phyloP scores from a whole-genome alignment of 2,329 filamentous ascomycete genomes.

The Mycosphaerella arachidis region DNA sequence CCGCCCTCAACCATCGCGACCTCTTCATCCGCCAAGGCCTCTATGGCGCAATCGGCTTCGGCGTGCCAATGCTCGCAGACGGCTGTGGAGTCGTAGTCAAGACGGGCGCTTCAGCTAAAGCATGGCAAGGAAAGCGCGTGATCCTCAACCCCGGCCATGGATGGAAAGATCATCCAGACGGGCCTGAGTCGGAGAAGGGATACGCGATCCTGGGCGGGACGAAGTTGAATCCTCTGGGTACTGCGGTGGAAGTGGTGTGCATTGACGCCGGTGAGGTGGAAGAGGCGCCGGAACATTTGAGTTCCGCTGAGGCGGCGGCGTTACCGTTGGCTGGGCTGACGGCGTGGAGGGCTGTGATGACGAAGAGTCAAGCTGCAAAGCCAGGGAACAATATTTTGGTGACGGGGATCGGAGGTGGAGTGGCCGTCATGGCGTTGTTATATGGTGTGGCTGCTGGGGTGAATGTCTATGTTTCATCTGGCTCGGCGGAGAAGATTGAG shows the following conservation, averaged over 20 bases:
- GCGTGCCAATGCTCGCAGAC: constrained; percentile 74
- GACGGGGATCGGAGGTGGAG: constrained; percentile 89
- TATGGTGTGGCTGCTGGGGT: constrained; percentile 72
- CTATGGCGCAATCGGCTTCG: constrained; percentile 80
- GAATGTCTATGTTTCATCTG: constrained; percentile 76
- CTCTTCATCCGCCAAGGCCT: constrained; percentile 89
- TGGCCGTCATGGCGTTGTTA: constrained; percentile 74
- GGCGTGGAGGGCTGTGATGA: constrained; percentile 78
- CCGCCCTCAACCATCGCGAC: constrained; percentile 90
- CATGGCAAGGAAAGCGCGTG: constrained; percentile 64
- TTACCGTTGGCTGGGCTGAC: constrained; percentile 82
- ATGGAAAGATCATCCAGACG: constrained; percentile 67
- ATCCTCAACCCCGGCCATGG: constrained; percentile 73
- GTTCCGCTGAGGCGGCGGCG: constrained; percentile 70
- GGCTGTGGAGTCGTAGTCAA: constrained; percentile 70
- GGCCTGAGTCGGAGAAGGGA: constrained; percentile 60
- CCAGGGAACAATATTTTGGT: constrained; percentile 71
- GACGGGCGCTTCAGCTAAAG: constrained; percentile 53
- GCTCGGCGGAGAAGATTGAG: constrained; percentile 68
- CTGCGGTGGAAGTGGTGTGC: constrained; percentile 67
- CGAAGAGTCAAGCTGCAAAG: constrained; percentile 64
- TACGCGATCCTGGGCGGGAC: constrained; percentile 69
- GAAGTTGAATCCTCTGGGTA: constrained; percentile 60
- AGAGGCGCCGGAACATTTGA: constrained; percentile 67
- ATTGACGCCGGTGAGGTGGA: constrained; percentile 71